phyloP scores from a whole-genome alignment of 2,329 filamentous ascomycete species.

The Tolypocladium guangdongense region DNA sequence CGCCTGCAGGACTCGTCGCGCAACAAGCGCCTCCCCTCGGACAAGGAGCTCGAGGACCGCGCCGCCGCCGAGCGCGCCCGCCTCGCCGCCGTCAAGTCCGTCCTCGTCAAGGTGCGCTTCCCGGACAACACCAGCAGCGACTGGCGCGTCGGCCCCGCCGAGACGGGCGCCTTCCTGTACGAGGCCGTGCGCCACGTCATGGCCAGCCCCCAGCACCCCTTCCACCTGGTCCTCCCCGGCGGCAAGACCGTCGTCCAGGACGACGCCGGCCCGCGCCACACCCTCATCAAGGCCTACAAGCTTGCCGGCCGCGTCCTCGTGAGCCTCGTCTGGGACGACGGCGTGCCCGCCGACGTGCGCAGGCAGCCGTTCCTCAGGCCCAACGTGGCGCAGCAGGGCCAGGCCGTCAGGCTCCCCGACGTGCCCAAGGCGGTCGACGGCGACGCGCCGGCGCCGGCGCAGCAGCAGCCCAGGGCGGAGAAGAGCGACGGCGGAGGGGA shows the following conservation, averaged over 20 bases:
- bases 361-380: constrained; percentile 47
- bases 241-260: constrained; percentile 38
- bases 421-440: constrained; percentile 31
- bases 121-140: constrained; percentile 75
- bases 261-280: constrained; percentile 33
- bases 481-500: constrained; percentile 26
- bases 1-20: constrained; percentile 49
- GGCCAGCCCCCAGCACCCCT: constrained; percentile 50
- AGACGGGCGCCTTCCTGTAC: constrained; percentile 65
- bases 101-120: constrained; percentile 73
- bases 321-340: constrained; percentile 64
- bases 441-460: constrained; percentile 14
- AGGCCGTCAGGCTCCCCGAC: constrained; percentile 55
- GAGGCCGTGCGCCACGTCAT: constrained; percentile 64
- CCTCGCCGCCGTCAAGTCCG: constrained; percentile 53
- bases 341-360: constrained; percentile 44
- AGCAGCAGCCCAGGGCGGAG: constrained; percentile 19
- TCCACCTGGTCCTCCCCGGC: constrained; percentile 58
- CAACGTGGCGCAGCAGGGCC: constrained; percentile 49
- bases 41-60: constrained; percentile 67
- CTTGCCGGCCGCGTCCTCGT: constrained; percentile 63
- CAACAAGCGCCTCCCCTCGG: constrained; percentile 71
- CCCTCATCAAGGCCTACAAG: constrained; percentile 61
- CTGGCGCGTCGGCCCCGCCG: constrained; percentile 54
- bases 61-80: constrained; percentile 54